These are phyloP conservation scores for Metschnikowia aberdeeniae DNA, from an alignment of 805 yeast genomes.

Conservation along the genomic window DNA sequence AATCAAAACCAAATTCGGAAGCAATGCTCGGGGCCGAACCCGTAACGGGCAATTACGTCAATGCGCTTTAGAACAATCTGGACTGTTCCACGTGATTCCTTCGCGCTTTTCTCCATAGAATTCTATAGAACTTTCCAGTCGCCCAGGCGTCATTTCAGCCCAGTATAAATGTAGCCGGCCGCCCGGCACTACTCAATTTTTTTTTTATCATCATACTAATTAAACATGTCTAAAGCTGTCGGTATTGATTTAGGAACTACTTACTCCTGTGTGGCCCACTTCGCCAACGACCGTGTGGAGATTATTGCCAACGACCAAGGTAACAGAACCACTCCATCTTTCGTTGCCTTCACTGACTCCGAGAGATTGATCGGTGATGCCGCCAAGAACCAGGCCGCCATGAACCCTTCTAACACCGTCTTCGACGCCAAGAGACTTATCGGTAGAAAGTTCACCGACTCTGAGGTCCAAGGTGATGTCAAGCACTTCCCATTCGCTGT, in stretches of 20 bases:
- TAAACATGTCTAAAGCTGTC: slow-evolving; percentile 28
- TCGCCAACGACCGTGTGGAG: slow-evolving; percentile 31
- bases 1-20: not conserved
- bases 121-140: slow-evolving; percentile 16
- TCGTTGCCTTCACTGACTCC: slow-evolving; percentile 31
- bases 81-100: slow-evolving; percentile 9
- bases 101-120: slow-evolving; percentile 11
- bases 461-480: slow-evolving; percentile 28
- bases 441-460: slow-evolving; percentile 27
- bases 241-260: slow-evolving; percentile 34
- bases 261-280: slow-evolving; percentile 33
- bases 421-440: slow-evolving; percentile 34
- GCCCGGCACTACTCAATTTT: slow-evolving; percentile 1
- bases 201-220: slow-evolving; percentile 7
- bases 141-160: slow-evolving; percentile 3
- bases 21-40: not conserved
- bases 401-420: slow-evolving; percentile 32
- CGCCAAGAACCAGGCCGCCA: slow-evolving; percentile 33
- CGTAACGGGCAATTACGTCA: slow-evolving; percentile 1
- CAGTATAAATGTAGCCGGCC: slow-evolving; percentile 4
- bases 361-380: slow-evolving; percentile 34
- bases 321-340: slow-evolving; percentile 33
- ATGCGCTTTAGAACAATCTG: slow-evolving; percentile 4
- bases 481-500: slow-evolving; percentile 33
- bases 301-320: slow-evolving; percentile 32